Base-by-base conservation (phyloP, 2,329 filamentous ascomycete genomes). In the Fusarium citri region DNA sequence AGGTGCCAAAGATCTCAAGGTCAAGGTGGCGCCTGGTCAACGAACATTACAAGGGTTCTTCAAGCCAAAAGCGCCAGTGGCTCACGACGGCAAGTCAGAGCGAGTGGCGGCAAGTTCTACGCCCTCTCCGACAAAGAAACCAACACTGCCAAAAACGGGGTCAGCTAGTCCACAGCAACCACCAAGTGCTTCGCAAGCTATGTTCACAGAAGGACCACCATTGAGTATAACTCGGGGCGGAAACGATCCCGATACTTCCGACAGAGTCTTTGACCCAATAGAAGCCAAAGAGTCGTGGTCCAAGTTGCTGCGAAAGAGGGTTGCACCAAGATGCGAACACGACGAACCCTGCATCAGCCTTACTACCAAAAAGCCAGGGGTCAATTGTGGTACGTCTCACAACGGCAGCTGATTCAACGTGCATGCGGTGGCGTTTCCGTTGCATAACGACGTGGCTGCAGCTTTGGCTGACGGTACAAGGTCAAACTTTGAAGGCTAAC, bases 361-460 rank as follows among this genome's bases (percentile, higher is more conserved):
- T 54, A 87, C 90, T 20, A 97, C 94, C 2, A 98, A 95, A 82
- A 98, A 98, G 77, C 86, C 93, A 1, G 96, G 96, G 3, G 83
- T 93, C 68, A 99, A 98, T 75, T 91, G 77, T 81, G 95, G 85
- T 87, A 81, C 75, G 84, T 69, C 28, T 37, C 41, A 45, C 56
- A 45, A 28, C 54, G 43, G 26, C 37, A 54, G 30, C 47, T 59
- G 31, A 42, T 45, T 23, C 57, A 57, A 50, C 43, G 26, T 66
- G 51, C 25, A 57, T 57, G 48, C 12, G 16, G 68, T 59, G 64
- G 68, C 57, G 53, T 65, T 26, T 20, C 51, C 41, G 41, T 58
- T 62, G 6, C 47, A 63, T 43, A 64, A 66, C 57, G 23, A 26
- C 43, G 41, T 55, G 53, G 54, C 40, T 51, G 20, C 31, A 59